Percentiles rank a stretch among this genome's conserved stretches.
Evolutionary conservation across 208 protist genomes (phyloP).

Genomic region (Tetramitus jugosus): DNA sequence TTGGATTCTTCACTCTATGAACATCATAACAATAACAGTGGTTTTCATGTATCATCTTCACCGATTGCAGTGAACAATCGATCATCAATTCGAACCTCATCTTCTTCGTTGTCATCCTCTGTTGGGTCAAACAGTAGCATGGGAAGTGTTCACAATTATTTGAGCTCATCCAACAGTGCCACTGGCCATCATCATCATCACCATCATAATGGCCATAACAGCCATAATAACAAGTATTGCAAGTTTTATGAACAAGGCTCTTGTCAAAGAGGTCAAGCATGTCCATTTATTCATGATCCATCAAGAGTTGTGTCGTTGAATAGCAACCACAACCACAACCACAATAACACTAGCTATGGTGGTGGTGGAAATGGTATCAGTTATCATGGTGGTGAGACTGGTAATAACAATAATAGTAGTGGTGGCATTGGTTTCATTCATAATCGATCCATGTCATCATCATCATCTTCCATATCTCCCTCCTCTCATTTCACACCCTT

Average conservation of each 20-base stretch:
- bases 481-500: too few relatives aligned
- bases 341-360: too few relatives aligned
- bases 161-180: background rate
- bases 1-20: background rate
- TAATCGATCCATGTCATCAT: too few relatives aligned
- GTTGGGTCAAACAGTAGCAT: background rate
- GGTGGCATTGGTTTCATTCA: too few relatives aligned
- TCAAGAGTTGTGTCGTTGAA: too few relatives aligned
- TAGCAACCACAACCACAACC: too few relatives aligned
- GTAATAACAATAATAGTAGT: too few relatives aligned
- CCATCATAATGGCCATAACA: background rate
- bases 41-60: background rate
- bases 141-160: background rate
- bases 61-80: background rate
- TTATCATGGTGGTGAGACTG: too few relatives aligned
- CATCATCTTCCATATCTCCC: too few relatives aligned
- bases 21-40: background rate
- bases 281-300: background rate
- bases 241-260: background rate
- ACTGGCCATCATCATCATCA: background rate
- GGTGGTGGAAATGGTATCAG: too few relatives aligned
- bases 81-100: background rate
- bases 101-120: background rate
- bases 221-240: background rate
- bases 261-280: background rate